These are phyloP conservation scores for Protostelium mycophagum DNA, from an alignment of 78 protist genomes.

Conservation along the genomic window DNA sequence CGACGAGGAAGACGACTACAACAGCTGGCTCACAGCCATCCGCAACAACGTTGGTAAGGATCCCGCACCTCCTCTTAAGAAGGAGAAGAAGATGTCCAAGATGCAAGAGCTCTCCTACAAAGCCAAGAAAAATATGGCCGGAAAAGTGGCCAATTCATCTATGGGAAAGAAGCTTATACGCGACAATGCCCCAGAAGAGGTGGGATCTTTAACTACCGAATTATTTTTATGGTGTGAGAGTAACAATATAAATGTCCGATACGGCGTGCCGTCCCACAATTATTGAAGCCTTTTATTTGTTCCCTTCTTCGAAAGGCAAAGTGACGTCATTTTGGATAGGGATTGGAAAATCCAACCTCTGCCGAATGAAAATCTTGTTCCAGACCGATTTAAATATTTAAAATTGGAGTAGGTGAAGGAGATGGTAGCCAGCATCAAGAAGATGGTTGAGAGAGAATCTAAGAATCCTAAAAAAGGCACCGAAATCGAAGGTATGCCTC, in stretches of 20 bases:
- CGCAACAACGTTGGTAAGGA: not conserved
- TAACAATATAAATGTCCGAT: too few species aligned
- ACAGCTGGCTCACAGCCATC: not conserved
- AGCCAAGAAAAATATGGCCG: not conserved
- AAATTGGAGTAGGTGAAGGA: not conserved
- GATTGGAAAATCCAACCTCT: too few species aligned
- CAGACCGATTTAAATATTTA: too few species aligned
- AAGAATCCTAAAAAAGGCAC: not conserved
- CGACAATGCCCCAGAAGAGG: not conserved
- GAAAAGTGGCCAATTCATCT: not conserved
- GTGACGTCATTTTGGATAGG: too few species aligned
- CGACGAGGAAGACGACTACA: not conserved
- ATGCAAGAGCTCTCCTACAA: not conserved
- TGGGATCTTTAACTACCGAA: too few species aligned
- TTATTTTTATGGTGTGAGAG: too few species aligned
- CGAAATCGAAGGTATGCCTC: not conserved
- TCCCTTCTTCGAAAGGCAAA: too few species aligned
- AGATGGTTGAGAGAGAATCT: not conserved
- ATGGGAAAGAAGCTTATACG: not conserved
- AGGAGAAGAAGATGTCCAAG: not conserved
- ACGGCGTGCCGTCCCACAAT: too few species aligned
- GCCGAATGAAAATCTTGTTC: too few species aligned
- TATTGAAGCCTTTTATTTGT: too few species aligned
- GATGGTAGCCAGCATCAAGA: not conserved
- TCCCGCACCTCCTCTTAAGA: not conserved